phyloP scores from a whole-genome alignment of 805 yeast species.

The Zygosaccharomyces bisporus region DNA sequence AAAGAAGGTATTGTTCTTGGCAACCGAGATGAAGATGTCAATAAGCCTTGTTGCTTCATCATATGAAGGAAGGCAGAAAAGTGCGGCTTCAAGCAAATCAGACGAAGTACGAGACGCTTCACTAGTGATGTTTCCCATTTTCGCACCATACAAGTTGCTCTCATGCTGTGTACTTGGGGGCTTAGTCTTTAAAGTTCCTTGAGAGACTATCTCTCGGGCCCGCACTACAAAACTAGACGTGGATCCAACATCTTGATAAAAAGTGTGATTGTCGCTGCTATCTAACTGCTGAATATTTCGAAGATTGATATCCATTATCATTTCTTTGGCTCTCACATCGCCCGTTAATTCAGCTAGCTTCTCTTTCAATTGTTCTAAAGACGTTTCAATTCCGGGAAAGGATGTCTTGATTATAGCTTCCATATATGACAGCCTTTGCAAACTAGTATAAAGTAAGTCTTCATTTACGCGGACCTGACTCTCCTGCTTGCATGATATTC shows the following conservation, averaged over 20 bases:
- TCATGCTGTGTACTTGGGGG: not conserved
- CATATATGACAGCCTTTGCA: slow-evolving; percentile 11
- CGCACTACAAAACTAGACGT: slow-evolving; percentile 13
- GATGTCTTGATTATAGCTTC: slow-evolving; percentile 12
- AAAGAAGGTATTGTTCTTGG: slow-evolving; percentile 11
- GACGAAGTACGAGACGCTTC: slow-evolving; percentile 4
- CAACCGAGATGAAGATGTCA: slow-evolving; percentile 13
- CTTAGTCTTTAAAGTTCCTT: slow-evolving; percentile 1
- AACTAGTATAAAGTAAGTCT: too few species aligned
- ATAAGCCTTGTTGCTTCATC: slow-evolving; percentile 10
- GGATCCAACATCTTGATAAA: slow-evolving; percentile 14
- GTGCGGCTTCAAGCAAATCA: slow-evolving; percentile 5
- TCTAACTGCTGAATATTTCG: slow-evolving; percentile 11
- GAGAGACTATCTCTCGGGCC: slow-evolving; percentile 12
- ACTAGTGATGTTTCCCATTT: slow-evolving; percentile 6
- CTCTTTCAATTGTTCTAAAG: slow-evolving; percentile 9
- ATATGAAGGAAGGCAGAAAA: slow-evolving; percentile 8
- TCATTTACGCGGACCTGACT: slow-evolving; percentile 8
- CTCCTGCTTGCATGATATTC: slow-evolving; percentile 7
- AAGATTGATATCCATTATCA: slow-evolving; percentile 11
- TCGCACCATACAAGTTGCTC: not conserved
- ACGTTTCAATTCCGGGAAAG: slow-evolving; percentile 11
- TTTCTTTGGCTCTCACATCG: slow-evolving; percentile 9
- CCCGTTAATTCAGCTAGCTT: slow-evolving; percentile 12
- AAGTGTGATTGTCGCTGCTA: slow-evolving; percentile 9